phyloP scores from a whole-genome alignment of 2,329 filamentous ascomycete genomes.

The Lecanicillium sp. region DNA sequence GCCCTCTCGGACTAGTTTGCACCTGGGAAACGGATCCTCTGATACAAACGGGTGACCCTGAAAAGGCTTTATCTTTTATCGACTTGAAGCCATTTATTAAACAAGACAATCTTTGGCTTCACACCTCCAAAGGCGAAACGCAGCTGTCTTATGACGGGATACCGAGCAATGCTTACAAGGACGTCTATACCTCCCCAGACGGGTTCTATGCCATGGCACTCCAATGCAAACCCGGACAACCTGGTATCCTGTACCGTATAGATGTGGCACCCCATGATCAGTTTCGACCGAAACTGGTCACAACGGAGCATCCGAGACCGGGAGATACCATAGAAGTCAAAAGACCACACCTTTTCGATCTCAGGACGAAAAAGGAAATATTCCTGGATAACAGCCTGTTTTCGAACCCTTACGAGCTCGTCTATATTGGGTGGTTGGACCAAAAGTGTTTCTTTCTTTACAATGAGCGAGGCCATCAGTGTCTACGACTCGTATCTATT shows the following conservation, averaged over 20 bases:
- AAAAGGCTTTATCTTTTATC: neutral
- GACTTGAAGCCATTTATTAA: conserved; percentile 6
- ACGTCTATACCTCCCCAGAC: conserved; percentile 12
- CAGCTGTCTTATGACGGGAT: conserved; percentile 14
- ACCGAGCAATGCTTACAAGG: conserved; percentile 10
- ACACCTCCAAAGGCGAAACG: conserved; percentile 3
- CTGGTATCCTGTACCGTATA: conserved; percentile 10
- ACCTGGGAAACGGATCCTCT: conserved; percentile 3
- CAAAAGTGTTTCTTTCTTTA: conserved; percentile 11
- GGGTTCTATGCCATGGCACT: conserved; percentile 12
- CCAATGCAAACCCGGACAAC: conserved; percentile 15
- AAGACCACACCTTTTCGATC: conserved; percentile 9
- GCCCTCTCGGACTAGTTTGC: conserved; percentile 4
- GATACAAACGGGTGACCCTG: neutral
- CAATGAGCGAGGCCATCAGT: conserved; percentile 12
- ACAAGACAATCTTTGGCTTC: conserved; percentile 5
- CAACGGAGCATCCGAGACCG: conserved; percentile 16
- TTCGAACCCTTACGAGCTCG: conserved; percentile 7
- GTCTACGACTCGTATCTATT: conserved; percentile 6
- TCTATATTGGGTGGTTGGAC: conserved; percentile 8
- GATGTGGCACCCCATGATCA: conserved; percentile 20
- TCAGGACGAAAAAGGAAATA: conserved; percentile 5
- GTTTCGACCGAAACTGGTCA: conserved; percentile 17
- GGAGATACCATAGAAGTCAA: conserved; percentile 14
- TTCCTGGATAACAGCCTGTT: conserved; percentile 7